A percentile compares a stretch with the other conserved stretches of the same genome.
phyloP scores from a whole-genome alignment of 805 yeast species.

The Kuraishia hungarica region DNA sequence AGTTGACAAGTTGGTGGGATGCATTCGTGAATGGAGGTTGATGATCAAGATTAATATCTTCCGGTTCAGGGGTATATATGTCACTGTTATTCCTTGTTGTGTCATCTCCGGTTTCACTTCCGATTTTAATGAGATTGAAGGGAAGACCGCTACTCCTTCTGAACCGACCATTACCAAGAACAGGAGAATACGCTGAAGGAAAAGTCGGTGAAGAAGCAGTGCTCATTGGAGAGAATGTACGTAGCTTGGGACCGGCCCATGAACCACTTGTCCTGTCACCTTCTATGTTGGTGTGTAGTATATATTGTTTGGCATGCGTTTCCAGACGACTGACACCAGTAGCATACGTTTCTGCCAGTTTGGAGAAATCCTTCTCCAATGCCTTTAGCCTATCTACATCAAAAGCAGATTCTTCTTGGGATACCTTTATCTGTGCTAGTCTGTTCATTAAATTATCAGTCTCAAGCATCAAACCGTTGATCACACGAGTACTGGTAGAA shows the following conservation, averaged over 20 bases:
- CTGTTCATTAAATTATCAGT: not conserved
- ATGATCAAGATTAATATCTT: not conserved
- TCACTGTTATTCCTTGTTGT: not conserved
- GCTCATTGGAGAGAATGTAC: not conserved
- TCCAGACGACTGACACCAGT: not conserved
- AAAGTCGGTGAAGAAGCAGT: not conserved
- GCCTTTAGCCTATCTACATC: not conserved
- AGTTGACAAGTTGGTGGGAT: not conserved
- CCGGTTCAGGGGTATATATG: not conserved
- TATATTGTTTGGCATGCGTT: not conserved
- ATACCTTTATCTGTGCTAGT: not conserved
- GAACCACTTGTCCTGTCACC: not conserved
- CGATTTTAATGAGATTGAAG: slow-evolving; percentile 1
- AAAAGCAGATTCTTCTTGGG: not conserved
- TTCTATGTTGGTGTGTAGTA: not conserved
- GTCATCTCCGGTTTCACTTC: not conserved
- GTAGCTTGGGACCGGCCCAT: not conserved
- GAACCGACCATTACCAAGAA: not conserved
- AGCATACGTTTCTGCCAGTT: not conserved
- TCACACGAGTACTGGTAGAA: not conserved
- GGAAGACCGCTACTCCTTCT: slow-evolving; percentile 1
- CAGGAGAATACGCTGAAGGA: not conserved
- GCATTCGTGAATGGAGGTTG: not conserved
- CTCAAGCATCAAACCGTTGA: not conserved
- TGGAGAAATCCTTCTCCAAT: not conserved